Conservation (phyloP, 2,329 filamentous ascomycete genomes). For the Fusarium sp. region DNA sequence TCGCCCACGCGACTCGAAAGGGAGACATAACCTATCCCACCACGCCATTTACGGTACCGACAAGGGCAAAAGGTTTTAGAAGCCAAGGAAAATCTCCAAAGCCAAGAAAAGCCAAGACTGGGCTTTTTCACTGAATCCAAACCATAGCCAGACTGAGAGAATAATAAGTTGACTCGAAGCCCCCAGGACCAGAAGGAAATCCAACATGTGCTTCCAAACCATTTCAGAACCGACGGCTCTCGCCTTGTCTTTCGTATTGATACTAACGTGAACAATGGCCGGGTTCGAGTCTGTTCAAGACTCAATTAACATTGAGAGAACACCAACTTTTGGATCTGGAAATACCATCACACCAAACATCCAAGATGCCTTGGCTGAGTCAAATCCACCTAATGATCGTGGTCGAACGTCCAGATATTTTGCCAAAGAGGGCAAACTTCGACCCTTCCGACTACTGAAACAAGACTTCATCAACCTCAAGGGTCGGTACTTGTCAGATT, state of each 20-base stretch:
- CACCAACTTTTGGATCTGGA: constrained; percentile 19
- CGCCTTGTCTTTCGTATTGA: not conserved
- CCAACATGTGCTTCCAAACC: constrained; percentile 14
- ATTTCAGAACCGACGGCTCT: not conserved
- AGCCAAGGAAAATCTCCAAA: constrained; percentile 3
- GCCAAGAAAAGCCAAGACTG: constrained; percentile 21
- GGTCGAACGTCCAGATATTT: constrained; percentile 43
- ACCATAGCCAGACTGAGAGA: not conserved
- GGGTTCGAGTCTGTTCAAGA: not conserved
- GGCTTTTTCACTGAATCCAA: not conserved
- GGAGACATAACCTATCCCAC: constrained; percentile 1
- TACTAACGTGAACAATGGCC: constrained; percentile 23
- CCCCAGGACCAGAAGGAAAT: not conserved
- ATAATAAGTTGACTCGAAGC: constrained; percentile 16
- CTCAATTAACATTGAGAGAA: constrained; percentile 22
- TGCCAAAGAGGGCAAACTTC: constrained; percentile 58
- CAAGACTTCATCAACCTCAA: constrained; percentile 63
- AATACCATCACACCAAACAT: constrained; percentile 24
- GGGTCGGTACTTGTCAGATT: constrained; percentile 65
- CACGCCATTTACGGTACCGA: constrained; percentile 14
- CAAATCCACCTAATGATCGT: not conserved
- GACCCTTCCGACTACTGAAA: constrained; percentile 66
- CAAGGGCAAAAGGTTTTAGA: not conserved
- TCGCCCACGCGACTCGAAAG: constrained; percentile 34
- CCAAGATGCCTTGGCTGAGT: constrained; percentile 2